Conservation (phyloP, 2,329 filamentous ascomycete species). For the Bipolaris oryzae region DNA sequence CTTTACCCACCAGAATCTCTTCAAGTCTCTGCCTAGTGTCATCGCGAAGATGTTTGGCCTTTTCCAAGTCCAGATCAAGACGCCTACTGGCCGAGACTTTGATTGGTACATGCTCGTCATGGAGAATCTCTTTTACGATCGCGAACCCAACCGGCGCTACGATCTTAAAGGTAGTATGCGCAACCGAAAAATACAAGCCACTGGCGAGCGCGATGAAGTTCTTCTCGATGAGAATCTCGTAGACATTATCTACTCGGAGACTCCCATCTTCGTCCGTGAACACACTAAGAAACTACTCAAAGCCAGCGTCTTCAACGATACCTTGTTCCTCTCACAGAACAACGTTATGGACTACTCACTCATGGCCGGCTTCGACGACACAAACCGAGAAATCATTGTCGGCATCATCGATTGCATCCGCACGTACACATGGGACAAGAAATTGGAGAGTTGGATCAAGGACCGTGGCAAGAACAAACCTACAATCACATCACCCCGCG, state of each 20-base stretch:
- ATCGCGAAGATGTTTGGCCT: conserved; percentile 99
- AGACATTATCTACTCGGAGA: conserved; percentile 93
- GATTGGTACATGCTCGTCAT: conserved; percentile 94
- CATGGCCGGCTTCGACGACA: conserved; percentile 97
- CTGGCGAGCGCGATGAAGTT: conserved; percentile 94
- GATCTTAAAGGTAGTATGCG: conserved; percentile 98
- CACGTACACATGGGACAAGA: conserved; percentile 99
- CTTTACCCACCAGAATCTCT: conserved; percentile 95
- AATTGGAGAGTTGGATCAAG: conserved; percentile 99
- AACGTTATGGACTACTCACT: conserved; percentile 99
- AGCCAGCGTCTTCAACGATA: conserved; percentile 96
- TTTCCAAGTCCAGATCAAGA: conserved; percentile 97
- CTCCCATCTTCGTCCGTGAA: conserved; percentile 90
- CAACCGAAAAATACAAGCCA: conserved; percentile 95
- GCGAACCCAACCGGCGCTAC: conserved; percentile 77
- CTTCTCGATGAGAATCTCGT: conserved; percentile 98
- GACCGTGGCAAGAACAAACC: conserved; percentile 87
- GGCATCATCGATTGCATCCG: conserved; percentile 97
- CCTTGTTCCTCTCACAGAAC: conserved; percentile 88
- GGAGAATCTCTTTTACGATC: conserved; percentile 98
- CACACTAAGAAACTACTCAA: conserved; percentile 93
- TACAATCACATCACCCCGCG: conserved; percentile 95
- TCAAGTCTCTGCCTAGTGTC: conserved; percentile 89
- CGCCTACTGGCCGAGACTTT: conserved; percentile 91
- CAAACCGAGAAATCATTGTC: conserved; percentile 86